Base-by-base conservation (phyloP, 2,329 filamentous ascomycete species). In the Aureobasidium leucospermi region DNA sequence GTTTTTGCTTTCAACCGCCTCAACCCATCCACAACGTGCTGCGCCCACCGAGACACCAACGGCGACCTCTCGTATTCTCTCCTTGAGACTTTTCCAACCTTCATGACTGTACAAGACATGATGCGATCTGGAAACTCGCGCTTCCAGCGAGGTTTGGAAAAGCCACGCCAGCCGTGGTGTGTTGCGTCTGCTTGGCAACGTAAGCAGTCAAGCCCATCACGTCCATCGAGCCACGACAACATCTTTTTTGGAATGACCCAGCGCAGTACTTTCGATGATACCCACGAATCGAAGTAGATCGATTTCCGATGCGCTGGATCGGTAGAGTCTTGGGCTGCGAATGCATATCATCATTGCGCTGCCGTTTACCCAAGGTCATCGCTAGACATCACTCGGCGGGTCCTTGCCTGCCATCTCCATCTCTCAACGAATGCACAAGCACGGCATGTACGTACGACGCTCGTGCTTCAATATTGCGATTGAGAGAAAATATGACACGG, bases 31-130 rank as follows among this genome's bases (percentile, higher is more conserved):
- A 3, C 32, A 52, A 52, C 48, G 48, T 31, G 28, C 29, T 55
- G 51, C 51, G 51, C 51, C 39, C 39, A 11, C 51, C 51, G 51
- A 55, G 51, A 55, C 51, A 42, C 9, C 9, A 55, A 55, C 51
- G 51, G 51, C n/a, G 9, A 23, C 6, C 9, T 6, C n/a, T 55
- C 51, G 51, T 55, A 55, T 55, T 34, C n/a, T 19, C 29, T 42
- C 15, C 29, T 15, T 55, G 51, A 43, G 51, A 55, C 51, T 43
- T 53, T 55, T 32, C 11, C 10, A 42, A 34, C 38, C n/a, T 41
- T 39, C 38, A 15, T 23, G n/a, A n/a, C 13, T 16, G 48, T 16
- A 6, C 36, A 41, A 11, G 48, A 15, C 15, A 31, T 10, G 48
- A 52, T 52, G 9, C 28, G 39, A n/a, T 43, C 38, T 42, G 28